Evolutionary conservation across 208 protist species (phyloP), one percentile per base, ranked within the genome.

Genomic region (Leptomonas seymouri): DNA sequence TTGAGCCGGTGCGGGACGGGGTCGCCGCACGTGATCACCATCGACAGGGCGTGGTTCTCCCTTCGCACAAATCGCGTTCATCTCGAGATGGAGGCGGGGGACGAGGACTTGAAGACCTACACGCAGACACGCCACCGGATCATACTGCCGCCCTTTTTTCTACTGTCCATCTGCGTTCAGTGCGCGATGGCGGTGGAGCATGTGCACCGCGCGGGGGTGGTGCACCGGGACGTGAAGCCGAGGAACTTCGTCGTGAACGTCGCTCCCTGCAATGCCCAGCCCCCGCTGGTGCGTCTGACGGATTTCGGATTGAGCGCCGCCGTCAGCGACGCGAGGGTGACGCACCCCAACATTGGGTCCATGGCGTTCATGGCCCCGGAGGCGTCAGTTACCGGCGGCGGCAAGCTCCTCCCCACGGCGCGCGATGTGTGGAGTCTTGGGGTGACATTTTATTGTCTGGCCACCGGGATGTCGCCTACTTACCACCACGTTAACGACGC

Each of bases 181-280:
- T 62, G 57, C 60, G 25, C 60, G 16, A 15, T 21, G 21, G 69
- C 60, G n/a, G 65, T 99, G 31, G 93, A 99, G 82, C 97, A 91
- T 69, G 62, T 99, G 28, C 98, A 99, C 77, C 69, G 67, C 5
- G 93, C 96, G 59, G 87, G 89, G 57, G 99, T 98, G 64, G 87
- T 99, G 63, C 98, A 99, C 76, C 83, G 98, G 31, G 97, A 99
- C 72, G 87, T 98, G 48, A 98, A 98, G 78, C 98, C 99, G 6
- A 98, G 99, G 68, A 99, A 99, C 81, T 99, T 99, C 69, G 73
- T 99, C 16, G 95, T 99, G 57, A 98, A 98, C 9, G 41, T 87
- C 15, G 88, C 80, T 2, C 78, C 81, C 31, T 81, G 93, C 42
- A 66, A 18, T 42, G 39, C 49, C 25, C 48, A 18, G 48, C 53